phyloP scores from a whole-genome alignment of 2,329 filamentous ascomycete species.

The Ophiocordyceps camponoti-rufipedis region DNA sequence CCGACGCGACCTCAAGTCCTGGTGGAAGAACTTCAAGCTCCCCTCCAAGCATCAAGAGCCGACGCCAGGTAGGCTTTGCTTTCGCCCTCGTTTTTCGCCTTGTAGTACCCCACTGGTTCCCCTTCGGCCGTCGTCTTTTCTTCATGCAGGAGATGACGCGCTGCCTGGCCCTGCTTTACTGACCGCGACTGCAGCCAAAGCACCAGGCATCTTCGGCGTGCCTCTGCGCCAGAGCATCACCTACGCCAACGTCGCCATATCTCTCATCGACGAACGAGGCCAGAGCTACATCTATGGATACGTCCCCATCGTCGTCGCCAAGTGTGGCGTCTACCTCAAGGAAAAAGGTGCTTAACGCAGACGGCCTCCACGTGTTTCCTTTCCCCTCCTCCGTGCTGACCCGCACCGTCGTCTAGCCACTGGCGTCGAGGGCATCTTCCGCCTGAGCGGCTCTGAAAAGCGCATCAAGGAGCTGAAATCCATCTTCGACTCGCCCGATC shows the following conservation, averaged over 20 bases:
- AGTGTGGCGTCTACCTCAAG: conserved; percentile 93
- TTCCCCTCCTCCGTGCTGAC: background rate
- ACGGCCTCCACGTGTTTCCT: background rate
- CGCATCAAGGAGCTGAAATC: conserved; percentile 92
- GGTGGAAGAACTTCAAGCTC: conserved; percentile 94
- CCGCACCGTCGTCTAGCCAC: conserved; percentile 42
- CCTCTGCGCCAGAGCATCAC: conserved; percentile 86
- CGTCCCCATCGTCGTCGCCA: conserved; percentile 93
- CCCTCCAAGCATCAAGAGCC: conserved; percentile 36
- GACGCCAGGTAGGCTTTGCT: conserved; percentile 8
- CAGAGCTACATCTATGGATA: conserved; percentile 97
- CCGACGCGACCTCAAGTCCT: conserved; percentile 78
- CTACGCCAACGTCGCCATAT: conserved; percentile 96
- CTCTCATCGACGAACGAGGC: conserved; percentile 77
- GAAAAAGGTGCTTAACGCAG: conserved; percentile 58
- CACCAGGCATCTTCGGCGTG: conserved; percentile 80
- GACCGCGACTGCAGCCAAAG: conserved; percentile 21
- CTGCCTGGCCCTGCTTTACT: conserved; percentile 6
- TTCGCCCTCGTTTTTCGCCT: background rate
- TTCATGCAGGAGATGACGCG: too few species aligned
- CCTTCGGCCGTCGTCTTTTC: too few species aligned
- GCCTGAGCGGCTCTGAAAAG: conserved; percentile 88
- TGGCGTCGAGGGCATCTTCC: conserved; percentile 89
- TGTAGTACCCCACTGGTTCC: too few species aligned
- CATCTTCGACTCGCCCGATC: conserved; percentile 82